Percentiles rank a stretch among this genome's conserved stretches.
These are phyloP conservation scores for Suzukiozyma palmioleophila DNA, from an alignment of 1,139 yeast species.

Conservation along the genomic window DNA sequence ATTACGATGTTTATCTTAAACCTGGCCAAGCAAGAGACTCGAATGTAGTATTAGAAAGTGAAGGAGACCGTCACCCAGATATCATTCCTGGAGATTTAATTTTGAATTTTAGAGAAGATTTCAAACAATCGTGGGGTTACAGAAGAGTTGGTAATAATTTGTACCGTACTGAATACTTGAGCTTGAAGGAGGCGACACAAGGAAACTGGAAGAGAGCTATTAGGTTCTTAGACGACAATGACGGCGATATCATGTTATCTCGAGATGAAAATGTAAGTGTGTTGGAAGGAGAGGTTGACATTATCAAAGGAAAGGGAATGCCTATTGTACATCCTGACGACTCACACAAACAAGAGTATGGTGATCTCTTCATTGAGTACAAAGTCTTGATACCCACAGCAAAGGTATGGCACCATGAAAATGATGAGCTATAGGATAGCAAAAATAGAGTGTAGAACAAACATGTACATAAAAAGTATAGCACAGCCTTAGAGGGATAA, in stretches of 20 bases:
- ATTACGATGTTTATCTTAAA: slow-evolving; percentile 56
- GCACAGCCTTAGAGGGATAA: background rate
- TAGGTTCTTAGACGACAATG: slow-evolving; percentile 59
- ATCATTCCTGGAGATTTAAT: slow-evolving; percentile 76
- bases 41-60: slow-evolving; percentile 60
- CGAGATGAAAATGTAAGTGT: slow-evolving; percentile 52
- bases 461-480: too few species aligned
- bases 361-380: slow-evolving; percentile 74
- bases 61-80: slow-evolving; percentile 83
- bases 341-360: slow-evolving; percentile 47
- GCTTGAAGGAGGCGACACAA: slow-evolving; percentile 61
- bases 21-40: slow-evolving; percentile 69
- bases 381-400: slow-evolving; percentile 49
- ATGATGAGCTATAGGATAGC: slow-evolving; percentile 11
- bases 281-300: slow-evolving; percentile 66
- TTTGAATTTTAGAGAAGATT: slow-evolving; percentile 53
- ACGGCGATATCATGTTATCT: slow-evolving; percentile 40
- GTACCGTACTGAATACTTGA: slow-evolving; percentile 76
- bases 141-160: slow-evolving; percentile 71
- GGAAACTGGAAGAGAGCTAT: slow-evolving; percentile 81
- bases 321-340: slow-evolving; percentile 44
- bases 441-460: too few species aligned
- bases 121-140: slow-evolving; percentile 67
- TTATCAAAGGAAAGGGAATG: slow-evolving; percentile 77
- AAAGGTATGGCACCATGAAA: slow-evolving; percentile 1